Percentiles rank a stretch among this genome's conserved stretches.
These are phyloP conservation scores for Eucalyptus sideroxylon DNA, from an alignment of 345 rosid species.

Conservation along the genomic window DNA sequence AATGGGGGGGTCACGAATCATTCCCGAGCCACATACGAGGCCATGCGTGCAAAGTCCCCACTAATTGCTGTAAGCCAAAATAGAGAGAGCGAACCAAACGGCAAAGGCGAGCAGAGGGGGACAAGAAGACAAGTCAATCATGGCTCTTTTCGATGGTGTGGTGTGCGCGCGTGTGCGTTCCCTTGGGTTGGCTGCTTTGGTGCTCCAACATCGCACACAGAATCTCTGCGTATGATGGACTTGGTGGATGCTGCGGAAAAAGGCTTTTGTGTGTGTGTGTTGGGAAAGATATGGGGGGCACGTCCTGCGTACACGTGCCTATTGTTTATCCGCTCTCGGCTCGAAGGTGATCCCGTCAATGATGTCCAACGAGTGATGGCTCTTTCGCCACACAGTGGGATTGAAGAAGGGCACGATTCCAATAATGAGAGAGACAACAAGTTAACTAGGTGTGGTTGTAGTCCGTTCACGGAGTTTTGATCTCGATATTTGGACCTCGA, in stretches of 20 bases:
- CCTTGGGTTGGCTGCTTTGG: not conserved
- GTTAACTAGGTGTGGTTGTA: not conserved
- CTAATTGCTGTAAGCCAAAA: not conserved
- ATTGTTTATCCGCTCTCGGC: not conserved
- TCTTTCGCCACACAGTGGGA: not conserved
- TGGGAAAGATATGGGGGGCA: not conserved
- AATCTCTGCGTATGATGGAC: not conserved
- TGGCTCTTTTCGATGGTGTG: not conserved
- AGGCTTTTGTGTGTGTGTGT: not conserved
- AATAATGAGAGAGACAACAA: not conserved
- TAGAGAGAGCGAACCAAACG: not conserved
- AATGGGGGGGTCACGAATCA: not conserved
- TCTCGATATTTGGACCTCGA: not conserved
- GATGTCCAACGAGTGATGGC: not conserved
- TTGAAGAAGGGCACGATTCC: not conserved
- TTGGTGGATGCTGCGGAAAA: not conserved
- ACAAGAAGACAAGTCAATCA: not conserved
- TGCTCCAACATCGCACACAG: constrained; percentile 1
- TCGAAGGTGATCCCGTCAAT: not conserved
- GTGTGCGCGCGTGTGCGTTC: not conserved
- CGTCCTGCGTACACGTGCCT: not conserved
- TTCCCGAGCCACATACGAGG: not conserved
- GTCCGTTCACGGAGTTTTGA: not conserved
- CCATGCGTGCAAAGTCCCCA: not conserved
- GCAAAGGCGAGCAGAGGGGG: not conserved